Evolutionary conservation across 2,329 filamentous ascomycete species (phyloP), one percentile per base, ranked within the genome.

Genomic region (Trichoderma lentiforme): DNA sequence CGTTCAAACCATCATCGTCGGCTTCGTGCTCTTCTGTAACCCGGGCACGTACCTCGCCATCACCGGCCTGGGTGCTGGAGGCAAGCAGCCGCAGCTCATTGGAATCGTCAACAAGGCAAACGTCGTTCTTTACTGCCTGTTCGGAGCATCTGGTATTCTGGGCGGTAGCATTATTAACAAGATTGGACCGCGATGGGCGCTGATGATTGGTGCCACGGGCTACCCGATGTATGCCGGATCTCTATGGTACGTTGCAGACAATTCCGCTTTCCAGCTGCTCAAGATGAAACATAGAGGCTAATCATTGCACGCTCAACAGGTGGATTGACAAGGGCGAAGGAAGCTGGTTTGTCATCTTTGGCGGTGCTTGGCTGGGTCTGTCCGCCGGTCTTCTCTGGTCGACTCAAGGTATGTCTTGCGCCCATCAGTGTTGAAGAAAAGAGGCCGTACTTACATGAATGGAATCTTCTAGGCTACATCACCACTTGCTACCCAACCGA

Each of bases 401-500:
- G 36, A 93, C 92, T 1, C 93, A 95, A 82, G 93, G 93, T 73
- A 90, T 92, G 56, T 51, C 12, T 26, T 21, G 21, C 24, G 12
- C 5, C 3, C 11, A 18, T 51, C 28, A 30, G 8, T 15, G 28
- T 30, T 30, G 26, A 30, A 43, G 39, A 6, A 43, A 43, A 8
- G 39, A 7, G 39, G n/a, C 18, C 34, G 26, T 18, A 24, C 30
- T 56, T 3, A 70, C 12, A 18, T n/a, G 7, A n/a, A 28, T n/a
- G 3, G 15, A 43, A 5, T 2, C 5, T 3, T n/a, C 3, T 18
- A 70, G 67, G 68, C 14, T 70, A 70, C 73, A 93, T 95, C 78
- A 95, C 95, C 91, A 95, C 97, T 89, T 91, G 92, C 56, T 97
- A 97, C 80, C 94, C 94, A 2, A 86, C 88, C 21, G 95, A 97